phyloP scores from a whole-genome alignment of 169 alveolate species.

The Cryptosporidium tyzzeri region DNA sequence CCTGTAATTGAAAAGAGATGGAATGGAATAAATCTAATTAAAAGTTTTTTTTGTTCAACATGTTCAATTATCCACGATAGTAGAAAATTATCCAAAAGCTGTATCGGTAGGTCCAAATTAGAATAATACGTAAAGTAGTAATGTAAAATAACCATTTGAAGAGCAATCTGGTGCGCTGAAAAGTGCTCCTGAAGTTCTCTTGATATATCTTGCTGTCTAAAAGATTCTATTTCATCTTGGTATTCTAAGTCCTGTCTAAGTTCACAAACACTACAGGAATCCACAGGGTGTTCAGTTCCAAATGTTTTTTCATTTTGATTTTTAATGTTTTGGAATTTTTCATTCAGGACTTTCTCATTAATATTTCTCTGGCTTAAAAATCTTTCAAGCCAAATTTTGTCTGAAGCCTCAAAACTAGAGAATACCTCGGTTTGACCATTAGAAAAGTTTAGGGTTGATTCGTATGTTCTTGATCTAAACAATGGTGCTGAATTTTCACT shows the following conservation, averaged over 20 bases:
- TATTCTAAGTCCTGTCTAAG: neutral
- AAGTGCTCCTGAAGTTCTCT: constrained; percentile 13
- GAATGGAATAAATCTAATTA: constrained; percentile 62
- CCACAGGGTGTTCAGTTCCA: neutral
- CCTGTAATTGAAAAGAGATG: constrained; percentile 65
- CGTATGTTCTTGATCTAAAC: constrained; percentile 73
- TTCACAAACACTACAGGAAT: neutral
- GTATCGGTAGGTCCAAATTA: constrained; percentile 62
- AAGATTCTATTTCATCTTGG: neutral
- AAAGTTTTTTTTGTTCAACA: constrained; percentile 13
- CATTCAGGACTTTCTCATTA: constrained; percentile 4
- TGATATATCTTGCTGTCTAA: neutral
- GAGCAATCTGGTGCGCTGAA: constrained; percentile 60
- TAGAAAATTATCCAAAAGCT: constrained; percentile 45
- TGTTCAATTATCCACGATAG: constrained; percentile 61
- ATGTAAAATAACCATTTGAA: constrained; percentile 66
- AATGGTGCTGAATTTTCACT: constrained; percentile 6
- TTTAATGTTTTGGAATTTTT: neutral
- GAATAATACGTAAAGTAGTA: constrained; percentile 69
- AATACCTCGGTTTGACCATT: neutral
- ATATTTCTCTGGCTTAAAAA: constrained; percentile 47
- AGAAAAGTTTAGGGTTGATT: constrained; percentile 21
- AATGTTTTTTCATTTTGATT: neutral
- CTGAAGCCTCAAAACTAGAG: constrained; percentile 10
- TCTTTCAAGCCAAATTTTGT: constrained; percentile 40